phyloP scores from a whole-genome alignment of 164 flowering plant species.

The Cinnamomum chago region DNA sequence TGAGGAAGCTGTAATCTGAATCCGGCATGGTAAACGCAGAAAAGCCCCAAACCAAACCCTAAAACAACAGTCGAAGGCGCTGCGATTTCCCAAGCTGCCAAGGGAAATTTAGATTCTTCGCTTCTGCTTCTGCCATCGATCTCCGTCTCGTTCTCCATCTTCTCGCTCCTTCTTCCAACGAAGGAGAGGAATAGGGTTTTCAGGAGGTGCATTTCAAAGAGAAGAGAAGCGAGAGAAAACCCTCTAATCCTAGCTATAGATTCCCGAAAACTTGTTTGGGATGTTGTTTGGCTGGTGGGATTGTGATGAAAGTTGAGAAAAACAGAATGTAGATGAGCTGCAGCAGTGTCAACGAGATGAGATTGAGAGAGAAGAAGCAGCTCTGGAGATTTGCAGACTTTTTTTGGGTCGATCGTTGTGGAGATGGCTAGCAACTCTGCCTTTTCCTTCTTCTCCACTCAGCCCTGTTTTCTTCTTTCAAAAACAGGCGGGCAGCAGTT shows the following conservation, averaged over 20 bases:
- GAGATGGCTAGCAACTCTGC: too few species aligned
- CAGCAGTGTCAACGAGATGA: too few species aligned
- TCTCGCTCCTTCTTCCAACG: neutral
- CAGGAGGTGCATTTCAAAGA: neutral
- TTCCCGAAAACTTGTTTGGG: neutral
- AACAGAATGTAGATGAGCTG: too few species aligned
- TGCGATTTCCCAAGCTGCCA: conserved; percentile 57
- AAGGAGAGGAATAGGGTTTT: neutral
- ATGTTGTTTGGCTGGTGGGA: neutral
- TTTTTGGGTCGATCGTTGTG: too few species aligned
- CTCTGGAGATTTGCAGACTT: too few species aligned
- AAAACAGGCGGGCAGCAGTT: too few species aligned
- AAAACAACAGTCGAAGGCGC: conserved; percentile 55
- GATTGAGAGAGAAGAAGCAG: too few species aligned
- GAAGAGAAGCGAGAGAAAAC: neutral
- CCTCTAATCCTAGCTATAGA: neutral
- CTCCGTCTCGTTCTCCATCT: conserved; percentile 13
- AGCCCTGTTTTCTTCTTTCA: too few species aligned
- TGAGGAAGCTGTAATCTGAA: conserved; percentile 93
- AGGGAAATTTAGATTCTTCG: conserved; percentile 30
- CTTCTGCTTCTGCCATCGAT: neutral
- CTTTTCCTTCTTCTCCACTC: too few species aligned
- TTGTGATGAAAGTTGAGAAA: too few species aligned
- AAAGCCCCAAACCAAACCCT: conserved; percentile 53
- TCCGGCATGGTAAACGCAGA: conserved; percentile 74